Evolutionary conservation across 2,329 filamentous ascomycete genomes (phyloP).

Genomic region (Zalaria sp.): DNA sequence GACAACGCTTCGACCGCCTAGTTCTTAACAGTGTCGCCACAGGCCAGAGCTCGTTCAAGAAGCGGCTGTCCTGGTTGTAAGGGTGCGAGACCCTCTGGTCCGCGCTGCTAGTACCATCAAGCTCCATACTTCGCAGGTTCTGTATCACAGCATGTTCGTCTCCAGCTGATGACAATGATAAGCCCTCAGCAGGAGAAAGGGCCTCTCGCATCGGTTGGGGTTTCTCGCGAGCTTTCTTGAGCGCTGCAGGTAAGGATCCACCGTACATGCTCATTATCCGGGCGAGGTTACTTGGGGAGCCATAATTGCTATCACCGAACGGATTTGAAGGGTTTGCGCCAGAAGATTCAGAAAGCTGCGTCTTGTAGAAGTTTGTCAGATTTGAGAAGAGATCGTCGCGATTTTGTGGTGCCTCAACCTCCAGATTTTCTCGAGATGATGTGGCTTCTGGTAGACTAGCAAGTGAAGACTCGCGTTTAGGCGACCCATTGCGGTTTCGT

Average conservation of each 20-base stretch:
- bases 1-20: constrained; percentile 87
- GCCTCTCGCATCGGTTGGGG: constrained; percentile 71
- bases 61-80: constrained; percentile 38
- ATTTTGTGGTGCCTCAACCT: constrained; percentile 9
- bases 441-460: background rate
- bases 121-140: constrained; percentile 43
- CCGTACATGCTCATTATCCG: constrained; percentile 90
- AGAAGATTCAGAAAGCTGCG: constrained; percentile 53
- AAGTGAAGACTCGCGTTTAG: constrained; percentile 1
- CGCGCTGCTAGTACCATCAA: constrained; percentile 46
- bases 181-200: constrained; percentile 53
- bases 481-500: constrained; percentile 3
- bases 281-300: constrained; percentile 67
- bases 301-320: constrained; percentile 42
- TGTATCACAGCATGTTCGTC: constrained; percentile 44
- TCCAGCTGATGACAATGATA: constrained; percentile 35
- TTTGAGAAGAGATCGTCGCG: constrained; percentile 59
- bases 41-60: constrained; percentile 63
- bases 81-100: constrained; percentile 35
- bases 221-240: constrained; percentile 53
- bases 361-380: constrained; percentile 67
- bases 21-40: constrained; percentile 73
- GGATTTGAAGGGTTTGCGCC: constrained; percentile 38
- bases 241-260: constrained; percentile 42
- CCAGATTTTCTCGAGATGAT: constrained; percentile 1